A percentile compares a stretch with the other conserved stretches of the same genome.
Evolutionary conservation across 2,329 filamentous ascomycete genomes (phyloP).

Genomic region (Fusarium denticulatum): DNA sequence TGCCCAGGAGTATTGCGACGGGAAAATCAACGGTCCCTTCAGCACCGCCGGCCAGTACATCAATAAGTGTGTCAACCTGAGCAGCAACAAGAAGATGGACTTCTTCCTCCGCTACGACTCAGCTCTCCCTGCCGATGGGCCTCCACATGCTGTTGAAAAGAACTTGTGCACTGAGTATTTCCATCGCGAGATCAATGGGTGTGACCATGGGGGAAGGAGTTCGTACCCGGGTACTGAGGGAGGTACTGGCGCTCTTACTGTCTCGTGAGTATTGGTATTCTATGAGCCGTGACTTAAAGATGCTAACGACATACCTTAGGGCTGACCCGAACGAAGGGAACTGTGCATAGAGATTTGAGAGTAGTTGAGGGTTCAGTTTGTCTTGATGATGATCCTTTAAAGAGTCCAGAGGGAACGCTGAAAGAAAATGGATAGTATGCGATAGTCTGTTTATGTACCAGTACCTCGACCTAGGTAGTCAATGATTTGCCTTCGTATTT

Average conservation of each 20-base stretch:
- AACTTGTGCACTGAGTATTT: background rate
- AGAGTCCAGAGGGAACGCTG: too few relatives aligned
- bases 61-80: background rate
- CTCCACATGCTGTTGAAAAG: background rate
- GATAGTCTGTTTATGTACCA: background rate
- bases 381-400: too few relatives aligned
- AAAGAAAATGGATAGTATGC: rapidly evolving
- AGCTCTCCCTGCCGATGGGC: background rate
- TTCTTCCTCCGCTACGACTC: background rate
- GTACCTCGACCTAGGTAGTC: background rate
- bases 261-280: background rate
- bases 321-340: background rate
- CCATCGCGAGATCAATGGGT: background rate
- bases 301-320: background rate
- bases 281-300: rapidly evolving
- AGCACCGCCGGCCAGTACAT: background rate
- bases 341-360: background rate
- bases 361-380: rapidly evolving
- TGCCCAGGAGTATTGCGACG: background rate
- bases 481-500: too few relatives aligned
- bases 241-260: background rate
- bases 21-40: background rate
- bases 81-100: background rate
- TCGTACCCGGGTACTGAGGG: background rate
- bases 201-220: background rate